Percentiles rank a stretch among this genome's conserved stretches.
Conservation (phyloP, 805 yeast species). For the Kodamaea restingae region DNA sequence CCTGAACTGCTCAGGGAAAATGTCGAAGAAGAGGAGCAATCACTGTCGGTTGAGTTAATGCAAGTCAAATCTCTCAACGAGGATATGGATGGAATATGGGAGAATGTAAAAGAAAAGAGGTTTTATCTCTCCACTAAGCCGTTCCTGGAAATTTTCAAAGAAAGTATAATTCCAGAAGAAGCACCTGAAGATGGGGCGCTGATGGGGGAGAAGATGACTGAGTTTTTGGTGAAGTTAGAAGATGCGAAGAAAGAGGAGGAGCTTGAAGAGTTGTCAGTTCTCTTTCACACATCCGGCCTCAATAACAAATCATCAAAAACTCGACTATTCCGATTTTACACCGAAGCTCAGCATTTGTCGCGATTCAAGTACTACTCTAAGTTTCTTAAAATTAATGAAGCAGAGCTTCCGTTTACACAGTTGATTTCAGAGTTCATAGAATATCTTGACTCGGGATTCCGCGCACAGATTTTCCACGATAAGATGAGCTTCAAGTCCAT, state of each 20-base stretch:
- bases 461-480: slow-evolving; percentile 53
- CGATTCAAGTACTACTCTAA: slow-evolving; percentile 54
- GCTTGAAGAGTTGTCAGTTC: slow-evolving; percentile 37
- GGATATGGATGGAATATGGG: slow-evolving; percentile 48
- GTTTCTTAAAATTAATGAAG: slow-evolving; percentile 60
- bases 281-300: slow-evolving; percentile 48
- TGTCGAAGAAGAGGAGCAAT: slow-evolving; percentile 2
- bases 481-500: slow-evolving; percentile 54
- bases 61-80: slow-evolving; percentile 20
- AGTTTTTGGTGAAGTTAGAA: slow-evolving; percentile 42
- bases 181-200: slow-evolving; percentile 11
- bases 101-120: slow-evolving; percentile 54
- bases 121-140: slow-evolving; percentile 48
- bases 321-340: slow-evolving; percentile 54
- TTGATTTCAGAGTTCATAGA: slow-evolving; percentile 50
- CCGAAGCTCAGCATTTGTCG: slow-evolving; percentile 44
- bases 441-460: slow-evolving; percentile 54
- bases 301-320: slow-evolving; percentile 72
- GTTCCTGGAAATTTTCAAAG: neutral
- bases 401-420: slow-evolving; percentile 37
- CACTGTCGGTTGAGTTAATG: slow-evolving; percentile 20
- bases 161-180: neutral
- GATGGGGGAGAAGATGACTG: slow-evolving; percentile 39
- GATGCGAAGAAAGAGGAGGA: slow-evolving; percentile 40
- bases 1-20: slow-evolving; percentile 12